phyloP scores from a whole-genome alignment of 2,329 filamentous ascomycete species.

The Thielaviopsis populi region DNA sequence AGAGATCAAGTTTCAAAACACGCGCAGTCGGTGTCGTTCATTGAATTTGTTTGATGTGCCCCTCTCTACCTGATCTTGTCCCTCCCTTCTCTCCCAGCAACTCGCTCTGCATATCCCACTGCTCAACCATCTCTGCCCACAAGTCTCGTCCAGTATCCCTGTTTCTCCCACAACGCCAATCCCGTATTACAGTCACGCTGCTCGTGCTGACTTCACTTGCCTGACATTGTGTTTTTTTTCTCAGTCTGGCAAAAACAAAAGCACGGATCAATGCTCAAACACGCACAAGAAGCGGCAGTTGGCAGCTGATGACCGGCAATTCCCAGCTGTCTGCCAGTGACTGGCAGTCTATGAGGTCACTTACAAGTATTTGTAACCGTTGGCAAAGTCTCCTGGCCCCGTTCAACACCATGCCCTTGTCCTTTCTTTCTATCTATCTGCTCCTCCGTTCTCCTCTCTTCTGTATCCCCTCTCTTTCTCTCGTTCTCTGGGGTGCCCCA shows the following conservation, averaged over 20 bases:
- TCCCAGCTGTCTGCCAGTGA: not conserved
- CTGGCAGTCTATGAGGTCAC: not conserved
- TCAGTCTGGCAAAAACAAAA: not conserved
- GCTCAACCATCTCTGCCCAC: not conserved
- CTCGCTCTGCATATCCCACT: not conserved
- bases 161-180: too few relatives aligned
- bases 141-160: not conserved
- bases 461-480: not conserved
- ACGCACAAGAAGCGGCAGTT: not conserved
- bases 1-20: not conserved
- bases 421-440: not conserved
- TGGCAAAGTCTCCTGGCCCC: not conserved
- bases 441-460: not conserved
- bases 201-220: not conserved
- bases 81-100: not conserved
- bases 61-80: not conserved
- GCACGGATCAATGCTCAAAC: not conserved
- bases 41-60: not conserved
- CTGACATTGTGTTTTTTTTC: not conserved
- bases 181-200: too few relatives aligned
- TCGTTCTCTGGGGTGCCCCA: too few relatives aligned
- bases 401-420: not conserved
- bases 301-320: not conserved
- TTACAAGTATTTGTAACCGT: not conserved
- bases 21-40: not conserved